A percentile compares a stretch with the other conserved stretches of the same genome.
Evolutionary conservation across 1,284 basidiomycete species (phyloP).

Genomic region (Apiotrichum domesticum): DNA sequence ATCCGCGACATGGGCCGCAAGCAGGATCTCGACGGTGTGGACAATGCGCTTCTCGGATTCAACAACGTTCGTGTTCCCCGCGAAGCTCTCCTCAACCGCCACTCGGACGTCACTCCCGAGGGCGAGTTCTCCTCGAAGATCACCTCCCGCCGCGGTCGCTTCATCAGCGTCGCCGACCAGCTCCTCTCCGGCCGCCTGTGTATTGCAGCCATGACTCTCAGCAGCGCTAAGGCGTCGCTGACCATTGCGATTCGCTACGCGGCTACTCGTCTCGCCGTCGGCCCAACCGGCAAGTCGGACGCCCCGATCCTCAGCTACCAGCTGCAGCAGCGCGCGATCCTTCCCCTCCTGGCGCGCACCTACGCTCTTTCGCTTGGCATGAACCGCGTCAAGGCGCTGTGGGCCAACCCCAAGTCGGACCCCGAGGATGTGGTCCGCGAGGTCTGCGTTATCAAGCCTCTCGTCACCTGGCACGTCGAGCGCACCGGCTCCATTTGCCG

Average conservation of each 20-base stretch:
- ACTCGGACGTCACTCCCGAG: conserved; percentile 7
- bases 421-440: conserved; percentile 8
- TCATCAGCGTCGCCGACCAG: conserved; percentile 15
- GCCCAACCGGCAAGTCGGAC: conserved; percentile 8
- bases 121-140: conserved; percentile 10
- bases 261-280: conserved; percentile 7
- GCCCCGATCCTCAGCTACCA: conserved; percentile 13
- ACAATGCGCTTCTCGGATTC: conserved; percentile 14
- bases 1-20: conserved; percentile 18
- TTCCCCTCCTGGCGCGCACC: conserved; percentile 13
- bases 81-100: conserved; percentile 11
- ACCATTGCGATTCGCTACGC: conserved; percentile 12
- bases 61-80: conserved; percentile 8
- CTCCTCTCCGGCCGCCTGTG: conserved; percentile 15
- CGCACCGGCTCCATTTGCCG: conserved; percentile 7
- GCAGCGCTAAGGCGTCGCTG: conserved; percentile 6
- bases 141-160: conserved; percentile 9
- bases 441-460: conserved; percentile 14
- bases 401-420: conserved; percentile 7
- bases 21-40: conserved; percentile 12
- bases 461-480: conserved; percentile 15
- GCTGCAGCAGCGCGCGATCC: conserved; percentile 14
- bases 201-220: conserved; percentile 11
- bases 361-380: conserved; percentile 9
- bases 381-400: conserved; percentile 10